Percentiles rank a stretch among this genome's conserved stretches.
These are phyloP conservation scores for Fusarium brevicatenulatum DNA, from an alignment of 2,329 filamentous ascomycete genomes.

Conservation along the genomic window DNA sequence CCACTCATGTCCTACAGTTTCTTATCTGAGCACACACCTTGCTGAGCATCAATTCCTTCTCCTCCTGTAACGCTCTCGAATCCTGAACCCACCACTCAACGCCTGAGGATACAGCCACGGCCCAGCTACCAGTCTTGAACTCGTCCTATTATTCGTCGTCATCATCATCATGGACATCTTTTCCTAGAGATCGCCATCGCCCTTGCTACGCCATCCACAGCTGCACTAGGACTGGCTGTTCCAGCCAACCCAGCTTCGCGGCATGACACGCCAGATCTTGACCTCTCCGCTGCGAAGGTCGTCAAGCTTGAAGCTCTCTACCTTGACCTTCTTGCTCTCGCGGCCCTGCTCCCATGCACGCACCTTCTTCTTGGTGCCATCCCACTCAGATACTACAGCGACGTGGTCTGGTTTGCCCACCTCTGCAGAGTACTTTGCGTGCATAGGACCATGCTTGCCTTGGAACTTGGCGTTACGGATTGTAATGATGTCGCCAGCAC, in stretches of 20 bases:
- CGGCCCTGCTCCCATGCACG: constrained; percentile 94
- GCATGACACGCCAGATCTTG: constrained; percentile 96
- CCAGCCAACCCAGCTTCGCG: constrained; percentile 93
- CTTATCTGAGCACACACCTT: constrained; percentile 13
- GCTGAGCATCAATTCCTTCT: constrained; percentile 17
- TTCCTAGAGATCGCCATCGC: constrained; percentile 8
- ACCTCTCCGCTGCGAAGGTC: constrained; percentile 94
- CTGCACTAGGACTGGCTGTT: constrained; percentile 66
- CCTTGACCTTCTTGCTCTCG: constrained; percentile 91
- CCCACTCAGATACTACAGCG: constrained; percentile 93
- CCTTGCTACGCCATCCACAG: constrained; percentile 34
- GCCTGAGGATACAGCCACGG: constrained; percentile 24
- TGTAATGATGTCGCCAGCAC: constrained; percentile 89
- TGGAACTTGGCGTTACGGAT: constrained; percentile 95
- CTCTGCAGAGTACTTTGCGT: constrained; percentile 90
- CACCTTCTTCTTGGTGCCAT: constrained; percentile 98
- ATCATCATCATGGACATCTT: constrained; percentile 29
- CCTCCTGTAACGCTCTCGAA: constrained; percentile 18
- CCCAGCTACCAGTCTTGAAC: constrained; percentile 12
- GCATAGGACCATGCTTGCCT: constrained; percentile 94
- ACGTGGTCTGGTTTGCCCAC: constrained; percentile 92
- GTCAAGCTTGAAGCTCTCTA: constrained; percentile 93
- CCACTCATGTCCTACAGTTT: constrained; percentile 16
- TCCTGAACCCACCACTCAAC: constrained; percentile 25
- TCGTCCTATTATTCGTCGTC: constrained; percentile 28